Conservation (phyloP, 306 rosid genomes). For the Boehmeria nivea region DNA sequence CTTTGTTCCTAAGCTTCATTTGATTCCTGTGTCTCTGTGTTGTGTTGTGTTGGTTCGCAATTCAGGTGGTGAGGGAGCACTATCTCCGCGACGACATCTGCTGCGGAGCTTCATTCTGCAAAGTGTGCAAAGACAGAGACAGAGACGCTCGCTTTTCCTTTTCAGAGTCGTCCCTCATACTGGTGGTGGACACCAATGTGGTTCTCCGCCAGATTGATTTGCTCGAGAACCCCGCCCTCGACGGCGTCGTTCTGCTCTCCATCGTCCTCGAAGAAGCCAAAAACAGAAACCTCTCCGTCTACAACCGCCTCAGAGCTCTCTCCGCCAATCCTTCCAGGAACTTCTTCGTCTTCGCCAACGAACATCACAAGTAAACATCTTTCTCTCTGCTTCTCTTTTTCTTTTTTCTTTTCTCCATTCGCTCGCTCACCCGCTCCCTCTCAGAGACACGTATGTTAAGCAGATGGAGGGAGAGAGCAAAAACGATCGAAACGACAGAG, state of each 20-base stretch:
- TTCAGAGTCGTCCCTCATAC: conserved; percentile 53
- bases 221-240: conserved; percentile 82
- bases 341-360: conserved; percentile 84
- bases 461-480: conserved; percentile 84
- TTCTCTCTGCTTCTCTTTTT: background rate
- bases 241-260: conserved; percentile 76
- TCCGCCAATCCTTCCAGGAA: conserved; percentile 56
- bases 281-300: conserved; percentile 69
- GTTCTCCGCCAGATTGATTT: conserved; percentile 93
- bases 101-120: conserved; percentile 78
- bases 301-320: conserved; percentile 71
- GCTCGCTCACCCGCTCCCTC: background rate
- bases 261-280: conserved; percentile 83
- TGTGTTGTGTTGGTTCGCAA: background rate
- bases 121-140: conserved; percentile 41
- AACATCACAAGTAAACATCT: conserved; percentile 59
- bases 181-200: conserved; percentile 82
- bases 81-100: conserved; percentile 81
- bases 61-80: conserved; percentile 86
- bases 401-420: background rate
- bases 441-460: conserved; percentile 87
- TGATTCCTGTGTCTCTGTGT: background rate
- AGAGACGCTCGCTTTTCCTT: conserved; percentile 56
- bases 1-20: background rate
- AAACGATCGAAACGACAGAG: conserved; percentile 97